Evolutionary conservation across 208 protist species (phyloP), one percentile per base, ranked within the genome.

Genomic region (Leishmania aethiopica): DNA sequence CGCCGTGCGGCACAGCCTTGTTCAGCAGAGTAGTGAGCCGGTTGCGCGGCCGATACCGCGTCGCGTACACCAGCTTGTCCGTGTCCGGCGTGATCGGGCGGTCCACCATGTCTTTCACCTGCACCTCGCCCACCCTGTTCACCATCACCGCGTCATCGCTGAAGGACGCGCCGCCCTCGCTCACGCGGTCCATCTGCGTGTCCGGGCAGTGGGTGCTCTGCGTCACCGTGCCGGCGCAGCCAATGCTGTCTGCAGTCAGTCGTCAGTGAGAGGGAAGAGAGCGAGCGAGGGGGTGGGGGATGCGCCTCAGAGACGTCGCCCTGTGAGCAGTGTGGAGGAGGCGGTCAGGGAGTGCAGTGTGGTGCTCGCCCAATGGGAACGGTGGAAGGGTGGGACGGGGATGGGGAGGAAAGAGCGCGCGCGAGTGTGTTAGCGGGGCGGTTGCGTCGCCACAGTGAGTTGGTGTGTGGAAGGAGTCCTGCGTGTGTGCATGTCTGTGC

Each of bases 1-100:
- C 94, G 70, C 95, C 94, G 84, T 95, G 89, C 5, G 93, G 93
- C 53, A 97, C 88, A 42, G 93, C 32, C 59, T 74, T 75, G 81
- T 91, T 92, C 67, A 92, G 79, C n/a, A 83, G 40, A 11, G 70
- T 75, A 64, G 77, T 78, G 67, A 92, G 78, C 40, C 66, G 15
- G 81, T 86, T 89, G n/a, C 53, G 76, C 1, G 91, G 89, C 62
- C 83, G 79, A 83, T 89, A 91, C 25, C 4, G 19, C 17, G 73
- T 42, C 49, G 45, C 49, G 45, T 25, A 6, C 25, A 45, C 42
- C 73, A 35, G 32, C 32, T 67, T 40, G 40, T 78, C 57, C 73
- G 10, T 28, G 17, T 37, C 53, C 73, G n/a, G 35, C 53, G n/a
- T 40, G 28, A 10, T 59, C 40, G 60, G 51, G 3, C 1, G 8